Evolutionary conservation across 768 basidiomycete species (phyloP).

Genomic region (Xerocomellus intermedius): DNA sequence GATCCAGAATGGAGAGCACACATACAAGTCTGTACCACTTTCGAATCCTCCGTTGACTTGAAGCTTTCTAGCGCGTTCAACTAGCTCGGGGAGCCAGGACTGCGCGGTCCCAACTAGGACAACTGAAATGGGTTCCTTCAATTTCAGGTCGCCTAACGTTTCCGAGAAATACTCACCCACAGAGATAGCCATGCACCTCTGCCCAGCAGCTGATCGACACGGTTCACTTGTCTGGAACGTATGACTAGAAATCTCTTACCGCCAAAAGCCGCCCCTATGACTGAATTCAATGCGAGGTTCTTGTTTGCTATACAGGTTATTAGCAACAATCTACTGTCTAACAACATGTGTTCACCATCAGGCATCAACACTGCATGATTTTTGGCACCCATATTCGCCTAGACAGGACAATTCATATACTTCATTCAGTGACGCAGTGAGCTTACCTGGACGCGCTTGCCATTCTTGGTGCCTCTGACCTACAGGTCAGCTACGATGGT

Average conservation of each 20-base stretch:
- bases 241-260: conserved; percentile 42
- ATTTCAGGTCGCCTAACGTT: not conserved
- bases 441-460: conserved; percentile 81
- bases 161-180: conserved; percentile 55
- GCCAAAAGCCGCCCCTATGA: conserved; percentile 92
- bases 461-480: conserved; percentile 72
- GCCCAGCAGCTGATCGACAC: conserved; percentile 73
- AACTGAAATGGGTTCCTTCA: conserved; percentile 35
- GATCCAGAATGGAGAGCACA: not conserved
- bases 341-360: conserved; percentile 58
- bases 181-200: conserved; percentile 96
- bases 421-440: conserved; percentile 9
- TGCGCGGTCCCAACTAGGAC: conserved; percentile 78
- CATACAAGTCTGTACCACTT: conserved; percentile 74
- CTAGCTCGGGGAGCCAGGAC: conserved; percentile 83
- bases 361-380: conserved; percentile 94
- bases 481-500: conserved; percentile 4
- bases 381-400: conserved; percentile 92
- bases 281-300: conserved; percentile 87
- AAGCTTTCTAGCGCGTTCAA: conserved; percentile 76
- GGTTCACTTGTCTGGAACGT: conserved; percentile 20
- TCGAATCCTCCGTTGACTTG: conserved; percentile 93
- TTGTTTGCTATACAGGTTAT: conserved; percentile 65
- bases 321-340: not conserved
- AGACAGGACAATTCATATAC: conserved; percentile 1